A percentile compares a stretch with the other conserved stretches of the same genome.
Conservation (phyloP, 805 yeast genomes). For the Monosporozyma unispora region DNA sequence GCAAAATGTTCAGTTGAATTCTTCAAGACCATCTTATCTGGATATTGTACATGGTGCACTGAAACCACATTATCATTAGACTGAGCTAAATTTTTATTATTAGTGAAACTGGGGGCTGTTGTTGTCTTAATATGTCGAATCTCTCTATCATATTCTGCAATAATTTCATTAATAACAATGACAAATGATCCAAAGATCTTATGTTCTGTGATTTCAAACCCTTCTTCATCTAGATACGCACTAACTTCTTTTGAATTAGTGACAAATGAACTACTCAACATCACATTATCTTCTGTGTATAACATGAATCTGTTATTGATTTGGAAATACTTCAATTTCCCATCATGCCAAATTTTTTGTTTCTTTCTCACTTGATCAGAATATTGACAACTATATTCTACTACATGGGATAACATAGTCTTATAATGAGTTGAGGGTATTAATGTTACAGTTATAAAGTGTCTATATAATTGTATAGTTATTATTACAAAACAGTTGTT, state of each 20-base stretch:
- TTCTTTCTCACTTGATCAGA: slow-evolving; percentile 27
- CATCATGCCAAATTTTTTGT: slow-evolving; percentile 31
- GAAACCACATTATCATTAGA: not conserved
- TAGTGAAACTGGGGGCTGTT: not conserved
- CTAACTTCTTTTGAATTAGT: slow-evolving; percentile 19
- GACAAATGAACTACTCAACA: slow-evolving; percentile 18
- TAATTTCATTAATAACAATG: slow-evolving; percentile 16
- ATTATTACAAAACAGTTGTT: not conserved
- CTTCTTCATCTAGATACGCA: slow-evolving; percentile 13
- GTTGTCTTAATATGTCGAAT: slow-evolving; percentile 7
- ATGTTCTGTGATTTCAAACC: slow-evolving; percentile 22
- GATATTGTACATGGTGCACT: not conserved
- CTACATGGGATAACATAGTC: slow-evolving; percentile 16
- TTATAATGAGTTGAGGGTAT: not conserved
- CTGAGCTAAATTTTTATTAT: not conserved
- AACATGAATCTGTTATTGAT: slow-evolving; percentile 18
- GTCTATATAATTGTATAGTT: not conserved
- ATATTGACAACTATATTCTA: slow-evolving; percentile 27
- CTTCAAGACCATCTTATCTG: not conserved
- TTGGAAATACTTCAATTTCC: slow-evolving; percentile 19
- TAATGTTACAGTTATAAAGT: not conserved
- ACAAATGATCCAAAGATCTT: slow-evolving; percentile 21
- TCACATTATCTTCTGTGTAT: slow-evolving; percentile 16
- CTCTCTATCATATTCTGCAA: slow-evolving; percentile 15
- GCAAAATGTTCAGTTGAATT: not conserved